phyloP scores from a whole-genome alignment of 192 early-diverging fungal species.

The Chytriomyces sp. region DNA sequence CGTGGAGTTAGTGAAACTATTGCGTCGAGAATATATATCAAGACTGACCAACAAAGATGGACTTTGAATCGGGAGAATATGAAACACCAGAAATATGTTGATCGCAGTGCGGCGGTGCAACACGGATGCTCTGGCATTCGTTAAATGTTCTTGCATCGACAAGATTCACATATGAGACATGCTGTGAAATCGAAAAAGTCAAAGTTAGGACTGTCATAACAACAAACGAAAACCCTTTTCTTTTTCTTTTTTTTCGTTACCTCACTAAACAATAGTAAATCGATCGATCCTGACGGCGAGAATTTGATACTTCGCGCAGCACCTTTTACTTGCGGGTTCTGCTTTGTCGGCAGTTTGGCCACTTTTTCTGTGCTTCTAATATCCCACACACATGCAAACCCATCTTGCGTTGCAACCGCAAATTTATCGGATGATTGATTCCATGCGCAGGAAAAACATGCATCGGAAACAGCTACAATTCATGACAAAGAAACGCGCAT shows the following conservation, averaged over 20 bases:
- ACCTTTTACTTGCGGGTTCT: slow-evolving; percentile 74
- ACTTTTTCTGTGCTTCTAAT: slow-evolving; percentile 78
- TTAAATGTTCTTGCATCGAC: slow-evolving; percentile 90
- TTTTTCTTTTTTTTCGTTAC: slow-evolving; percentile 18
- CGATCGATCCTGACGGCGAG: slow-evolving; percentile 84
- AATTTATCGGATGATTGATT: slow-evolving; percentile 91
- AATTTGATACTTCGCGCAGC: slow-evolving; percentile 92
- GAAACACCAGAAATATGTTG: slow-evolving; percentile 85
- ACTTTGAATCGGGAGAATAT: slow-evolving; percentile 82
- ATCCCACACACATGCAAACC: slow-evolving; percentile 92
- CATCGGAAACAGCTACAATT: slow-evolving; percentile 75
- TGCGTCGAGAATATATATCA: not conserved
- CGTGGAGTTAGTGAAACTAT: not conserved
- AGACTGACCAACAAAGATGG: slow-evolving; percentile 83
- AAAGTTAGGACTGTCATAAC: not conserved
- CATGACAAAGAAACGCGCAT: slow-evolving; percentile 7
- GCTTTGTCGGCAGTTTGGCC: slow-evolving; percentile 72
- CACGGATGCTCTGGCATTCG: slow-evolving; percentile 79
- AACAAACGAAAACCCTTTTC: not conserved
- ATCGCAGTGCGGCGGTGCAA: slow-evolving; percentile 67
- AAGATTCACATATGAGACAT: slow-evolving; percentile 84
- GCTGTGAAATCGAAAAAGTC: slow-evolving; percentile 44
- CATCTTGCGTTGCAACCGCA: slow-evolving; percentile 95
- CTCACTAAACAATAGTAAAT: slow-evolving; percentile 82
- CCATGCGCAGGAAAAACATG: slow-evolving; percentile 95